phyloP scores from a whole-genome alignment of 1,139 yeast species.

The Debaryomycetaceae sp. region DNA sequence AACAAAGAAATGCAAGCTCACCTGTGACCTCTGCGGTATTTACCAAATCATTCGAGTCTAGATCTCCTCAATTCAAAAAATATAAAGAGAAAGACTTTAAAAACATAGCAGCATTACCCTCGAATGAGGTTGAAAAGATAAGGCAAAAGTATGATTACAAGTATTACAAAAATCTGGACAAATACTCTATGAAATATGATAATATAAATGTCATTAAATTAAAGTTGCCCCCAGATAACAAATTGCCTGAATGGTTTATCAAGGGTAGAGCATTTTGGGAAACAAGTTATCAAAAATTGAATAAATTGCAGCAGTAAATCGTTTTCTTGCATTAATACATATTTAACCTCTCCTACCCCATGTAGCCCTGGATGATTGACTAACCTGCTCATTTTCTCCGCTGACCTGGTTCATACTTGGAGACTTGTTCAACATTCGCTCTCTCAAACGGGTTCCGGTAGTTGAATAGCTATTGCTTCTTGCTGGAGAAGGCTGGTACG shows the following conservation, averaged over 20 bases:
- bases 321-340: too few species aligned
- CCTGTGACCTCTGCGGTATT: conserved; percentile 11
- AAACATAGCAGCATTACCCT: conserved; percentile 4
- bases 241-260: conserved; percentile 71
- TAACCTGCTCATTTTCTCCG: conserved; percentile 1
- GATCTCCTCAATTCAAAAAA: conserved; percentile 10
- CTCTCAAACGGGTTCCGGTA: conserved; percentile 35
- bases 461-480: conserved; percentile 28
- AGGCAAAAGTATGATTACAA: conserved; percentile 29
- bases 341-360: conserved; percentile 22
- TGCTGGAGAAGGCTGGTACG: conserved; percentile 18
- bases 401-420: conserved; percentile 9
- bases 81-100: conserved; percentile 6
- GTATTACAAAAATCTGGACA: conserved; percentile 36
- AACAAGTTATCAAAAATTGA: conserved; percentile 14
- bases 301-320: conserved; percentile 4
- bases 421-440: conserved; percentile 26
- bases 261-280: conserved; percentile 66
- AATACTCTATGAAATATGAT: conserved; percentile 28
- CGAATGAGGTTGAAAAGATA: conserved; percentile 19
- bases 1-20: conserved; percentile 22
- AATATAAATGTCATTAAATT: conserved; percentile 42
- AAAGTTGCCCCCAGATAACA: conserved; percentile 57
- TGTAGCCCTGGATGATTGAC: conserved; percentile 18
- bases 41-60: conserved; percentile 22